phyloP scores from a whole-genome alignment of 495 filamentous ascomycete species.

The Extremus antarcticus region DNA sequence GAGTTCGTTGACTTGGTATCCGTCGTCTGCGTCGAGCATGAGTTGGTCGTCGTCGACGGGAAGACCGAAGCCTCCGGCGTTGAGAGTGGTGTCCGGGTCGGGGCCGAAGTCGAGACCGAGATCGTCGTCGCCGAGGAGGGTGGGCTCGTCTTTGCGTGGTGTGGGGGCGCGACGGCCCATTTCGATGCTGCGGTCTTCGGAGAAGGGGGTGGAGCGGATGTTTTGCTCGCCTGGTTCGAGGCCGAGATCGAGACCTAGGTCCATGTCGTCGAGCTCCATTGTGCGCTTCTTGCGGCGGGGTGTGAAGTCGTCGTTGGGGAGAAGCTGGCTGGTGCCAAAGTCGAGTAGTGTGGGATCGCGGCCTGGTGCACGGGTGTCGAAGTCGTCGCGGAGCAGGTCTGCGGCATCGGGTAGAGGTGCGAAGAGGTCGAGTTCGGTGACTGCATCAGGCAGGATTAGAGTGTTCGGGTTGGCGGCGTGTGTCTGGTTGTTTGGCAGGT shows the following conservation, averaged over 20 bases:
- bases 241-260: slow-evolving; percentile 50
- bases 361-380: slow-evolving; percentile 13
- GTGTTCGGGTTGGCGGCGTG: slow-evolving; percentile 35
- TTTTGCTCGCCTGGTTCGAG: slow-evolving; percentile 46
- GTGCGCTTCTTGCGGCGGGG: slow-evolving; percentile 4
- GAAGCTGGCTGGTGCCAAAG: slow-evolving; percentile 28
- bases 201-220: slow-evolving; percentile 32
- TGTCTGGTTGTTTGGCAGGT: slow-evolving; percentile 37
- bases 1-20: slow-evolving; percentile 22
- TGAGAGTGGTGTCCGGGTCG: slow-evolving; percentile 26
- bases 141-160: slow-evolving; percentile 55
- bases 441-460: slow-evolving; percentile 61
- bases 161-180: slow-evolving; percentile 69
- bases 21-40: slow-evolving; percentile 44
- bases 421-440: slow-evolving; percentile 82
- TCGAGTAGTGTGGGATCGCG: slow-evolving; percentile 28
- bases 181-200: slow-evolving; percentile 60
- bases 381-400: slow-evolving; percentile 25
- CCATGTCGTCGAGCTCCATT: slow-evolving; percentile 40
- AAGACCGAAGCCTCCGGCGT: slow-evolving; percentile 4
- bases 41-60: slow-evolving; percentile 40
- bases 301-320: slow-evolving; percentile 12
- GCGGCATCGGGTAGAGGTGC: slow-evolving; percentile 32
- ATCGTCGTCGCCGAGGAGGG: slow-evolving; percentile 50
- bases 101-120: slow-evolving; percentile 44